A percentile compares a stretch with the other conserved stretches of the same genome.
Conservation (phyloP, 345 rosid genomes). For the Psidium friedrichsthalianum region DNA sequence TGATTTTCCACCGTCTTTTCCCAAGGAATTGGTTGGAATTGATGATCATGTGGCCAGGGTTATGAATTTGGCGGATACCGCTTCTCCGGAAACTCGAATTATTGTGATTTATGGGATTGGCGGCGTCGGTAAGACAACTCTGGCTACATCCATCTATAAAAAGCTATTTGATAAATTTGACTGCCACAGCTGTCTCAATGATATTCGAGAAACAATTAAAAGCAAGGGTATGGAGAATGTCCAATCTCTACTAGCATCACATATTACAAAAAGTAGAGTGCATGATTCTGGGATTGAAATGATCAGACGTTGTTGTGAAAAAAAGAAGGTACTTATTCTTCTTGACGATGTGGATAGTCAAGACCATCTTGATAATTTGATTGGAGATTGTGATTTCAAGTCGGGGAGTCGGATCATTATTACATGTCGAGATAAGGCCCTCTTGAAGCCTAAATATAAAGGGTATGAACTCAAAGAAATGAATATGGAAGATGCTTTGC, state of each 20-base stretch:
- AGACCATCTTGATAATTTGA: neutral
- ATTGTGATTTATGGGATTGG: neutral
- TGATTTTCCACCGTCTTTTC: neutral
- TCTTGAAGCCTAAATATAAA: too few species aligned
- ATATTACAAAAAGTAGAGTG: neutral
- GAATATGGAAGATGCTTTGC: neutral
- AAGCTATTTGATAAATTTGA: too few species aligned
- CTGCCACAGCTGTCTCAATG: neutral
- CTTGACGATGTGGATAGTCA: neutral
- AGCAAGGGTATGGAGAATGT: neutral
- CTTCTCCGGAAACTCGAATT: fast-evolving
- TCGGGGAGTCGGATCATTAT: neutral
- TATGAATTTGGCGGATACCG: neutral
- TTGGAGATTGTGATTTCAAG: neutral
- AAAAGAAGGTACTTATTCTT: neutral
- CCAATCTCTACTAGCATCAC: neutral
- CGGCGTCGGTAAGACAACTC: too few species aligned
- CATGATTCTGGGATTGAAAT: neutral
- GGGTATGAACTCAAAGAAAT: neutral
- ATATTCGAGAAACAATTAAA: neutral
- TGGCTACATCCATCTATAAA: too few species aligned
- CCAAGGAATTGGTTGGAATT: neutral
- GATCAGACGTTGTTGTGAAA: neutral
- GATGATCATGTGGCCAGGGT: neutral
- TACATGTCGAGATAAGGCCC: neutral